Percentiles rank a stretch among this genome's conserved stretches.
These are phyloP conservation scores for Lojkania enalia DNA, from an alignment of 2,329 filamentous ascomycete genomes.

Conservation along the genomic window DNA sequence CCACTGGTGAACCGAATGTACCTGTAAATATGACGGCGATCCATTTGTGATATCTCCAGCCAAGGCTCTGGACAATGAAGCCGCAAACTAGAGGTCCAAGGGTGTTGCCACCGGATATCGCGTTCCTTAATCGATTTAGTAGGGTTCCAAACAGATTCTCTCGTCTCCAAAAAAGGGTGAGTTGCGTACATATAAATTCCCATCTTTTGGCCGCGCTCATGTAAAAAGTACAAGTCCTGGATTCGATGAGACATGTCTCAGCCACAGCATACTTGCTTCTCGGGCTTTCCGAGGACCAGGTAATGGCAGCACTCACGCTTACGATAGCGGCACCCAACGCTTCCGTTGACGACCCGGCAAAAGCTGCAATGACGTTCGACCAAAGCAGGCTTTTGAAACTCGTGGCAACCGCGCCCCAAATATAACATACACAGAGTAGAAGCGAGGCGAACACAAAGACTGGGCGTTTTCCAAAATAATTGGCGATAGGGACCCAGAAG, in stretches of 20 bases:
- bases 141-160: not conserved
- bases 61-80: slow-evolving; percentile 27
- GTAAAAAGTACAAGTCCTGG: slow-evolving; percentile 35
- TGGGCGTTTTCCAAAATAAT: slow-evolving; percentile 53
- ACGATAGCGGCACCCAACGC: slow-evolving; percentile 48
- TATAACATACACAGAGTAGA: slow-evolving; percentile 50
- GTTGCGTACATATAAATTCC: slow-evolving; percentile 38
- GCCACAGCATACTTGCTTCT: slow-evolving; percentile 11
- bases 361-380: slow-evolving; percentile 51
- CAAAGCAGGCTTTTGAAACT: slow-evolving; percentile 50
- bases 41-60: slow-evolving; percentile 47
- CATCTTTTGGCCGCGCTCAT: slow-evolving; percentile 44
- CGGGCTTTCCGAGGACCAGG: slow-evolving; percentile 13
- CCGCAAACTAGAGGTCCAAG: slow-evolving; percentile 46
- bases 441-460: slow-evolving; percentile 51
- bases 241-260: slow-evolving; percentile 18
- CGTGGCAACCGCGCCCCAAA: slow-evolving; percentile 52
- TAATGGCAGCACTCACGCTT: slow-evolving; percentile 25
- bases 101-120: slow-evolving; percentile 45
- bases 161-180: slow-evolving; percentile 1
- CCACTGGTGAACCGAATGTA: too few species aligned
- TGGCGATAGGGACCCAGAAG: slow-evolving; percentile 55
- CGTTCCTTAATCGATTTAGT: slow-evolving; percentile 20
- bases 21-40: slow-evolving; percentile 29
- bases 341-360: slow-evolving; percentile 52